These are phyloP conservation scores for Mycena vulgaris DNA, from an alignment of 768 basidiomycete species.

Conservation along the genomic window DNA sequence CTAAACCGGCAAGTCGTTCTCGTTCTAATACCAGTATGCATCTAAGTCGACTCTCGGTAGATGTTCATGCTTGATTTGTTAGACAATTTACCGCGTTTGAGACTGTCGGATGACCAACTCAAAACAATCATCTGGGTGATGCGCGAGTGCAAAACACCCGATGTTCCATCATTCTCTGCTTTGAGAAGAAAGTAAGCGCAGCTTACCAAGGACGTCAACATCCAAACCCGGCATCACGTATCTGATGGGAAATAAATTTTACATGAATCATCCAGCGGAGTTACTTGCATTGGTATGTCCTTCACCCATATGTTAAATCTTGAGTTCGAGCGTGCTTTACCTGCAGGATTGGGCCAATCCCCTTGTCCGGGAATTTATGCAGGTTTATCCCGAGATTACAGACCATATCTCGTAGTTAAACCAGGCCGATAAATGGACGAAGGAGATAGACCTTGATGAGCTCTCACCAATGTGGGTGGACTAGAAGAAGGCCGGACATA, in stretches of 20 bases:
- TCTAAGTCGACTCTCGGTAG: not conserved
- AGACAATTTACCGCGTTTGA: slow-evolving; percentile 50
- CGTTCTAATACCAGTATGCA: not conserved
- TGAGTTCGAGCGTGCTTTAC: not conserved
- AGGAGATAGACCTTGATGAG: slow-evolving; percentile 16
- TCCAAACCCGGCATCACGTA: slow-evolving; percentile 35
- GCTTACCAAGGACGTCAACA: slow-evolving; percentile 26
- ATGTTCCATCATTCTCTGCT: slow-evolving; percentile 48
- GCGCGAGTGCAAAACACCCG: slow-evolving; percentile 45
- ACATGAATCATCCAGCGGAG: slow-evolving; percentile 42
- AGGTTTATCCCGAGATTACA: slow-evolving; percentile 44
- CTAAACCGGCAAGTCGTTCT: not conserved
- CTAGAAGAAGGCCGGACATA: not conserved
- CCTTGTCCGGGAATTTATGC: slow-evolving; percentile 36
- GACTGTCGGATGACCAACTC: slow-evolving; percentile 52
- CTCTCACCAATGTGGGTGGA: slow-evolving; percentile 35
- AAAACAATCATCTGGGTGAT: slow-evolving; percentile 51
- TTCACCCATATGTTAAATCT: not conserved
- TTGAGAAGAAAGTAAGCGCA: slow-evolving; percentile 44
- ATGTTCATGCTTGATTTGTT: slow-evolving; percentile 48
- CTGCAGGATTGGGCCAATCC: slow-evolving; percentile 46
- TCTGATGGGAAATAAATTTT: slow-evolving; percentile 50
- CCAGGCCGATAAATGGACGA: slow-evolving; percentile 24
- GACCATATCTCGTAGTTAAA: slow-evolving; percentile 1
- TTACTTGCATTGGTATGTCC: slow-evolving; percentile 27